A percentile compares a stretch with the other conserved stretches of the same genome.
phyloP scores from a whole-genome alignment of 441 rosid genomes.

The Gossypium lobatum region DNA sequence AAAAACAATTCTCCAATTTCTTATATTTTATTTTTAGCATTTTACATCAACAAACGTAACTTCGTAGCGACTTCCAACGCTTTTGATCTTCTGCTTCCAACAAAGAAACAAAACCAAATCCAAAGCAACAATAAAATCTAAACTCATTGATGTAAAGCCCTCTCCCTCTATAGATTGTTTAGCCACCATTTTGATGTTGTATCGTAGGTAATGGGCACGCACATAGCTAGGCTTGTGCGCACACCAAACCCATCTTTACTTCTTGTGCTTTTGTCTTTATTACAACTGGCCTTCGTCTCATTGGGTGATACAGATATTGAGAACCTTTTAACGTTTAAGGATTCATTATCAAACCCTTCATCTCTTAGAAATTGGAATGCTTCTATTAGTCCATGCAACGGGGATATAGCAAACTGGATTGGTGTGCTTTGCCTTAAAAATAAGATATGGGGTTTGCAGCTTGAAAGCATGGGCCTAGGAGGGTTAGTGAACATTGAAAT shows the following conservation, averaged over 20 bases:
- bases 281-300: conserved; percentile 22
- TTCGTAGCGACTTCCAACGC: not conserved
- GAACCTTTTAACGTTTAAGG: conserved; percentile 55
- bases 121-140: not conserved
- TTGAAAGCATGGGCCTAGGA: conserved; percentile 54
- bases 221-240: conserved; percentile 52
- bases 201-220: conserved; percentile 49
- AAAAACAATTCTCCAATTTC: not conserved
- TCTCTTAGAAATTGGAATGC: conserved; percentile 49
- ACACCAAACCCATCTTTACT: conserved; percentile 15
- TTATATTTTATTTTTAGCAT: conserved; percentile 19
- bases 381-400: conserved; percentile 39
- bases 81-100: not conserved
- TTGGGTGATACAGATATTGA: conserved; percentile 33
- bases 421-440: conserved; percentile 54
- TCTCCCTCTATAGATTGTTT: conserved; percentile 3
- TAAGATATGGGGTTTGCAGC: conserved; percentile 58
- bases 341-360: conserved; percentile 29
- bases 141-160: not conserved
- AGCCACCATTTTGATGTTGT: conserved; percentile 6
- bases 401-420: conserved; percentile 43
- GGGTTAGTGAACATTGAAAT: conserved; percentile 52
- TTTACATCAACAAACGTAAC: not conserved
- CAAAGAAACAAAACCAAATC: not conserved
- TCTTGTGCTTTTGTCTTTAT: conserved; percentile 12